Evolutionary conservation across 768 basidiomycete genomes (phyloP).

Genomic region (Jaapia argillacea): DNA sequence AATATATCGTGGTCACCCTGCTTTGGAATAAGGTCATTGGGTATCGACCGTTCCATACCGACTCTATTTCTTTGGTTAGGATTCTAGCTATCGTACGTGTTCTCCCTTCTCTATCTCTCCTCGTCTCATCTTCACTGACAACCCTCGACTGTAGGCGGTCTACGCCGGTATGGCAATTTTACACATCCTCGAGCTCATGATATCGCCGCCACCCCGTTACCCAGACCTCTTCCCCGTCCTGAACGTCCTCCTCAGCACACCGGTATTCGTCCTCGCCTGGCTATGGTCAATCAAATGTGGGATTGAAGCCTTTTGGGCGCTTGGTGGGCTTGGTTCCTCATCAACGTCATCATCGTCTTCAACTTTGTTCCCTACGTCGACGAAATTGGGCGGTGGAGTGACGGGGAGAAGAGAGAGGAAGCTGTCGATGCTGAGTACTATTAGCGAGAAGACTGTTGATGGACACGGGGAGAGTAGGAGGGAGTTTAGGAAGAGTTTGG

Average conservation of each 20-base stretch:
- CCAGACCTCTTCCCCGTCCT: conserved; percentile 82
- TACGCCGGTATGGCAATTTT: conserved; percentile 46
- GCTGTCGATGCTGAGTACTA: too few relatives aligned
- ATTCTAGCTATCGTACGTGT: too few relatives aligned
- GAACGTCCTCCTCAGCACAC: conserved; percentile 74
- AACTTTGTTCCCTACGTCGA: too few relatives aligned
- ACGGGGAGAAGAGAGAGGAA: too few relatives aligned
- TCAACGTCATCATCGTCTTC: too few relatives aligned
- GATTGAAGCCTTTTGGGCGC: conserved; percentile 72
- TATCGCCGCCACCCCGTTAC: conserved; percentile 62
- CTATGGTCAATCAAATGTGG: conserved; percentile 82
- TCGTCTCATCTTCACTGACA: neutral
- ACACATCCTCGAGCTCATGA: conserved; percentile 53
- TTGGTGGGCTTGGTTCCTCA: conserved; percentile 50
- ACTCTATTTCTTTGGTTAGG: too few relatives aligned
- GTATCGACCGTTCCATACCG: conserved; percentile 59
- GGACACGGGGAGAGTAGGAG: too few relatives aligned
- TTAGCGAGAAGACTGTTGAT: too few relatives aligned
- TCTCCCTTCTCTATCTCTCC: too few relatives aligned
- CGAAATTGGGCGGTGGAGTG: too few relatives aligned
- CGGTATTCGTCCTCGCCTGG: conserved; percentile 77
- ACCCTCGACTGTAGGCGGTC: conserved; percentile 34
- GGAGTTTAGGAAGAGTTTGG: too few relatives aligned
- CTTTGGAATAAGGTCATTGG: conserved; percentile 84
- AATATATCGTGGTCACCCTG: conserved; percentile 56